Percentiles rank a stretch among this genome's conserved stretches.
phyloP scores from a whole-genome alignment of 2,329 filamentous ascomycete species.

The Aaosphaeria pasadenensis region DNA sequence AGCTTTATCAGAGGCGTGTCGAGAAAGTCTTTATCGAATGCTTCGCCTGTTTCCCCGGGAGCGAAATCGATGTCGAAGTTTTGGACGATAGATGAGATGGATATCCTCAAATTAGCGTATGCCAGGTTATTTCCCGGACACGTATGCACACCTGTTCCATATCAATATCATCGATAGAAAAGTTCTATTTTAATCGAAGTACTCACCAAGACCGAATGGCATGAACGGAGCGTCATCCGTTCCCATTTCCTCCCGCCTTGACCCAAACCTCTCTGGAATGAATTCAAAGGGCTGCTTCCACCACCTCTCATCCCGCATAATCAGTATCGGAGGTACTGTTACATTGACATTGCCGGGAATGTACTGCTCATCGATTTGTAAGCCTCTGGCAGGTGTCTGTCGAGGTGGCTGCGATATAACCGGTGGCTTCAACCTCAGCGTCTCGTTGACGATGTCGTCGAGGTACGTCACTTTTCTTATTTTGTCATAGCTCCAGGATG shows the following conservation, averaged over 20 bases:
- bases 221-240: constrained; percentile 13
- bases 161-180: no score
- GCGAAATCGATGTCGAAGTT: constrained; percentile 19
- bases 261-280: constrained; percentile 14
- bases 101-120: constrained; percentile 12
- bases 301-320: constrained; percentile 24
- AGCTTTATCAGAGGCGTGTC: constrained; percentile 22
- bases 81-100: constrained; percentile 12
- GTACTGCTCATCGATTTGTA: constrained; percentile 18
- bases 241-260: constrained; percentile 10
- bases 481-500: constrained; percentile 27
- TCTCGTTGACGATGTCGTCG: constrained; percentile 34
- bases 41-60: constrained; percentile 15
- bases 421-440: constrained; percentile 39
- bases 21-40: constrained; percentile 17
- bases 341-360: constrained; percentile 13
- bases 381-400: constrained; percentile 35
- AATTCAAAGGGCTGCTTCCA: constrained; percentile 9
- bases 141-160: constrained; percentile 10
- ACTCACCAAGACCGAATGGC: constrained; percentile 5
- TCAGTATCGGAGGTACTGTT: constrained; percentile 6
- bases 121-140: constrained; percentile 20
- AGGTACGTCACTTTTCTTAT: constrained; percentile 25
- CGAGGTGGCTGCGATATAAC: constrained; percentile 35
- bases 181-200: not conserved